These are phyloP conservation scores for Cucurbita ficifolia DNA, from an alignment of 306 rosid species.

Conservation along the genomic window DNA sequence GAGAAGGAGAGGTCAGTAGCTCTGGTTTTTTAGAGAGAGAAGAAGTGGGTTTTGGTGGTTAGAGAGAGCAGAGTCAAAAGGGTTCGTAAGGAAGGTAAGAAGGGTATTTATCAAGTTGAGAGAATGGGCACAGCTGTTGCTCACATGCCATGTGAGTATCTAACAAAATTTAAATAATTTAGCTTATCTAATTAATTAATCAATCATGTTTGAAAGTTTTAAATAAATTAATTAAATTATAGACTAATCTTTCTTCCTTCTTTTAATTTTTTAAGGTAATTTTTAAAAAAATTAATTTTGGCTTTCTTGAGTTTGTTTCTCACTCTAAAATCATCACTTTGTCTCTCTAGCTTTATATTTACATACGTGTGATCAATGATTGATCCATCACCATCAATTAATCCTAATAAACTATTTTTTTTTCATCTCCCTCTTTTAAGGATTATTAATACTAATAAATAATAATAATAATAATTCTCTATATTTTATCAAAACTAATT, in stretches of 20 bases:
- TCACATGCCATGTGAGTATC: slow-evolving; percentile 69
- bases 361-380: slow-evolving; percentile 46
- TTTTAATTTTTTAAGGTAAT: no score
- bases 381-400: slow-evolving; percentile 46
- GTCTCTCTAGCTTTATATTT: slow-evolving; percentile 32
- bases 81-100: slow-evolving; percentile 30
- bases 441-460: no score
- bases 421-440: not conserved
- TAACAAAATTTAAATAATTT: not conserved
- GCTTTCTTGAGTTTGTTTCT: not conserved
- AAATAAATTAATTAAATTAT: no score
- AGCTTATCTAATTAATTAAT: not conserved
- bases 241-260: not conserved
- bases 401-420: slow-evolving; percentile 15
- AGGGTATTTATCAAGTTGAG: slow-evolving; percentile 69
- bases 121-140: slow-evolving; percentile 52
- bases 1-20: slow-evolving; percentile 20
- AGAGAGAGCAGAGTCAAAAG: slow-evolving; percentile 46
- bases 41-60: not conserved
- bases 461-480: not conserved
- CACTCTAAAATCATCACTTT: slow-evolving; percentile 12
- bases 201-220: not conserved
- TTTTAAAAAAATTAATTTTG: not conserved
- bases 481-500: not conserved
- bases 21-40: not conserved